These are phyloP conservation scores for Trypanosoma cruzi DNA, from an alignment of 208 protist genomes.

Conservation along the genomic window DNA sequence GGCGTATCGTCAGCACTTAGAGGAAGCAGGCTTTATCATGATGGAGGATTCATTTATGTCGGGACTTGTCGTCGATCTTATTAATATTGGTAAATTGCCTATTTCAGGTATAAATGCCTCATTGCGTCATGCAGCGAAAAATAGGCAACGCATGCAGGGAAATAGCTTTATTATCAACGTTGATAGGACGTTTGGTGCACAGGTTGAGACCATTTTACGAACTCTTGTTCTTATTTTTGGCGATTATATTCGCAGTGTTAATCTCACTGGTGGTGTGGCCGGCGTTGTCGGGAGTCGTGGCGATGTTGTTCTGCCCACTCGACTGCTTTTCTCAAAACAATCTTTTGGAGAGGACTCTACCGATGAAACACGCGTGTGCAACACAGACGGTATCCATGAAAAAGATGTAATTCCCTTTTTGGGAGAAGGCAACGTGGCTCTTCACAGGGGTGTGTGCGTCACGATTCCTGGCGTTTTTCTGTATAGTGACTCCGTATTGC, in stretches of 20 bases:
- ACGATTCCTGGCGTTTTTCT: slow-evolving; percentile 81
- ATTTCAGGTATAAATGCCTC: slow-evolving; percentile 48
- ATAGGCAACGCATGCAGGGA: slow-evolving; percentile 3
- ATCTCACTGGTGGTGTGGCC: slow-evolving; percentile 71
- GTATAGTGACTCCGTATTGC: slow-evolving; percentile 68
- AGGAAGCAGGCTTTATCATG: slow-evolving; percentile 70
- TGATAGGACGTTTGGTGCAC: slow-evolving; percentile 85
- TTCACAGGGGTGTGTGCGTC: slow-evolving; percentile 60
- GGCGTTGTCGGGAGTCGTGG: slow-evolving; percentile 72
- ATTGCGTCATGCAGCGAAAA: slow-evolving; percentile 29
- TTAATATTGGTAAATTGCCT: slow-evolving; percentile 58
- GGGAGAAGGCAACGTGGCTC: slow-evolving; percentile 34
- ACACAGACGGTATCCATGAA: slow-evolving; percentile 37
- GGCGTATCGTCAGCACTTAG: slow-evolving; percentile 51
- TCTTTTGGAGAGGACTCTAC: slow-evolving; percentile 81
- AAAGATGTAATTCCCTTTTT: slow-evolving; percentile 53
- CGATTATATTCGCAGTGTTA: slow-evolving; percentile 71
- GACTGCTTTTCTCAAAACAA: slow-evolving; percentile 84
- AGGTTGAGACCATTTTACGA: slow-evolving; percentile 74
- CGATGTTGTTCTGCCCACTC: slow-evolving; percentile 76
- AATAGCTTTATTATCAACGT: slow-evolving; percentile 86
- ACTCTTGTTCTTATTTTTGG: slow-evolving; percentile 76
- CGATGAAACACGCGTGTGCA: slow-evolving; percentile 77
- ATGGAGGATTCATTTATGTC: slow-evolving; percentile 73
- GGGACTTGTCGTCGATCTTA: slow-evolving; percentile 71